phyloP scores from a whole-genome alignment of 2,329 filamentous ascomycete genomes.

The Arachnomyces sp. region DNA sequence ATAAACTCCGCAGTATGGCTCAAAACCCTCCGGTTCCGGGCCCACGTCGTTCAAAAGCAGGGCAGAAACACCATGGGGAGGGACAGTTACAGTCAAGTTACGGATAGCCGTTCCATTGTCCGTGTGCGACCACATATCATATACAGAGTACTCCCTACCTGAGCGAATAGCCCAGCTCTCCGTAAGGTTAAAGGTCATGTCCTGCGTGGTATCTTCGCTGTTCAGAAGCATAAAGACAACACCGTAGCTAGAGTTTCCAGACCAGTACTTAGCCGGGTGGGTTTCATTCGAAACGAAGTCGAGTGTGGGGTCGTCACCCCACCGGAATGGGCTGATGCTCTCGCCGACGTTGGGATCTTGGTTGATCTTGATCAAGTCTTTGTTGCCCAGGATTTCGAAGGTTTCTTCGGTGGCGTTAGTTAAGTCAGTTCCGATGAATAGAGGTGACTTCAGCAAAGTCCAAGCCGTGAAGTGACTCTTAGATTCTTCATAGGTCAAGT shows the following conservation, averaged over 20 bases:
- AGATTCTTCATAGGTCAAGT: slow-evolving; percentile 14
- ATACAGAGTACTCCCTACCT: slow-evolving; percentile 17
- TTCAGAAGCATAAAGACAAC: slow-evolving; percentile 22
- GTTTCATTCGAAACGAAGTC: slow-evolving; percentile 15
- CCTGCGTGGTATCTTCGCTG: slow-evolving; percentile 10
- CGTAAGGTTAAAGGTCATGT: slow-evolving; percentile 18
- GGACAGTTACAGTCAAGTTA: slow-evolving; percentile 15
- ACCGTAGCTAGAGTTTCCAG: slow-evolving; percentile 19
- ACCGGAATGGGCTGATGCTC: slow-evolving; percentile 15
- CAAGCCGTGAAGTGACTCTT: slow-evolving; percentile 16
- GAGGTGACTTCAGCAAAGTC: slow-evolving; percentile 16
- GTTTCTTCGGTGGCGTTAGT: slow-evolving; percentile 14
- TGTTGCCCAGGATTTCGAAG: slow-evolving; percentile 17
- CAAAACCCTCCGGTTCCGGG: slow-evolving; percentile 11
- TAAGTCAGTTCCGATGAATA: slow-evolving; percentile 17
- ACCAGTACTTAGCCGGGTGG: slow-evolving; percentile 19
- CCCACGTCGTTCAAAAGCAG: slow-evolving; percentile 16
- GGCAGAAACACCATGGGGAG: slow-evolving; percentile 16
- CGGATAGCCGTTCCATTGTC: slow-evolving; percentile 15
- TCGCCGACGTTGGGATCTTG: slow-evolving; percentile 18
- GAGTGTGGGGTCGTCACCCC: slow-evolving; percentile 8
- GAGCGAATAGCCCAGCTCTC: slow-evolving; percentile 19
- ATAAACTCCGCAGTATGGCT: slow-evolving; percentile 11
- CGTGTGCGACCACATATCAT: slow-evolving; percentile 18
- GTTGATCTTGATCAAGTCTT: slow-evolving; percentile 19